Evolutionary conservation across 2,329 filamentous ascomycete species (phyloP).

Genomic region (Cordyceps cateniannulata): DNA sequence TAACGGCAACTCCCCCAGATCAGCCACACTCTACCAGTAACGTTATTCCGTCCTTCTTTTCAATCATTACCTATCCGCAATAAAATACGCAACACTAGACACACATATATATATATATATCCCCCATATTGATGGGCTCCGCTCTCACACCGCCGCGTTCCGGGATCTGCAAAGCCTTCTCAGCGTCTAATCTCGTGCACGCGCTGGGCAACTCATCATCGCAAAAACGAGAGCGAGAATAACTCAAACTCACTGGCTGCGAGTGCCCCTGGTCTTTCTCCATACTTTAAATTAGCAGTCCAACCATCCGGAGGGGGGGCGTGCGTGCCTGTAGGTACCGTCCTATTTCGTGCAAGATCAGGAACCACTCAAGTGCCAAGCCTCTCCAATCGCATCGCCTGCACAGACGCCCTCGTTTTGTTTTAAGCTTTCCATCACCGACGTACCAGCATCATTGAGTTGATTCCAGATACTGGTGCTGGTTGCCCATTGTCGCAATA

Average conservation of each 20-base stretch:
- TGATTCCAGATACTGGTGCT: too few species aligned
- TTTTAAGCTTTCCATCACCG: neutral
- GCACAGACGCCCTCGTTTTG: neutral
- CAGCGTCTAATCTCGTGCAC: constrained; percentile 4
- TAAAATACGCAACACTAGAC: neutral
- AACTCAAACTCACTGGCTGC: neutral
- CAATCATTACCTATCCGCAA: neutral
- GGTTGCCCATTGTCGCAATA: too few species aligned
- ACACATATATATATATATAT: too few species aligned
- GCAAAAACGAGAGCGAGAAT: neutral
- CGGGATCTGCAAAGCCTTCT: neutral
- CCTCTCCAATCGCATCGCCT: neutral
- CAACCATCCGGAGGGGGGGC: neutral
- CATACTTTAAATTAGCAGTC: constrained; percentile 14
- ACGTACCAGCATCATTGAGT: neutral
- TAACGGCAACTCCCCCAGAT: neutral
- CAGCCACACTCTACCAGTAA: neutral
- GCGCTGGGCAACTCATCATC: too few species aligned
- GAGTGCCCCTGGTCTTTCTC: neutral
- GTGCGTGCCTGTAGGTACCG: neutral
- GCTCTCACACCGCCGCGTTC: neutral
- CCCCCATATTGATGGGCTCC: neutral
- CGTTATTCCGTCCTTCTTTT: neutral
- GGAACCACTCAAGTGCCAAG: neutral
- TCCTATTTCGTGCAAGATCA: constrained; percentile 2